Evolutionary conservation across 345 rosid species (phyloP), one percentile per base, ranked within the genome.

Genomic region (Sonneratia alba): DNA sequence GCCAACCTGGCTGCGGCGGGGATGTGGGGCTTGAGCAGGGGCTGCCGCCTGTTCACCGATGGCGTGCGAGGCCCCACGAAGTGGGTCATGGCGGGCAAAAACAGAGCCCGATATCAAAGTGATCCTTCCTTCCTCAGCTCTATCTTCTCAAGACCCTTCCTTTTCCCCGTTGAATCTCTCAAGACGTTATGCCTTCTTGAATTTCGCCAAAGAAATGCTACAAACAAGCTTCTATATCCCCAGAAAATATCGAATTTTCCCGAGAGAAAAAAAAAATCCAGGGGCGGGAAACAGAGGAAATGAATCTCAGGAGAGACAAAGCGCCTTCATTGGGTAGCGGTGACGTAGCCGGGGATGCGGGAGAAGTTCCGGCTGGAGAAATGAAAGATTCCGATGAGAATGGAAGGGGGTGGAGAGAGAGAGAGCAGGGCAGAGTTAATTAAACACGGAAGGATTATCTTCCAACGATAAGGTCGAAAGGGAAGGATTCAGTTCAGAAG

Each of bases 1-100:
- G 71, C 87, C 12, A 73, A 62, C 38, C 73, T 36, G 59, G 78
- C 72, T 27, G 5, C 9, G 43, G 72, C 3, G 65, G 64, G 36
- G 64, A 7, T 4, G 34, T 21, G 27, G 3, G 45, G 16, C 7
- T 42, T 38, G 15, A 59, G 64, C 64, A 59, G 36, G 34, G 40
- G 34, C 34, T 36, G 72, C 66, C 68, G 71, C 24, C 56, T 73
- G 7, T 69, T 59, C 18, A 67, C 40, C 71, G 71, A 40, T 38
- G 61, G 38, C 51, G 73, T 38, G 12, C 49, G 70, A 0, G 24
- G 49, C 13, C 11, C 34, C 51, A 42, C 8, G 53, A 51, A 65
- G 18, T 67, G 34, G 10, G 48, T 37, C 66, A 38, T 59, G 65
- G 45, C 27, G 14, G 7, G 18, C 16, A 0, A 14, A 48, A 48